Percentiles rank a stretch among this genome's conserved stretches.
These are phyloP conservation scores for Gilbertella persicaria DNA, from an alignment of 371 early-diverging fungal species.

Conservation along the genomic window DNA sequence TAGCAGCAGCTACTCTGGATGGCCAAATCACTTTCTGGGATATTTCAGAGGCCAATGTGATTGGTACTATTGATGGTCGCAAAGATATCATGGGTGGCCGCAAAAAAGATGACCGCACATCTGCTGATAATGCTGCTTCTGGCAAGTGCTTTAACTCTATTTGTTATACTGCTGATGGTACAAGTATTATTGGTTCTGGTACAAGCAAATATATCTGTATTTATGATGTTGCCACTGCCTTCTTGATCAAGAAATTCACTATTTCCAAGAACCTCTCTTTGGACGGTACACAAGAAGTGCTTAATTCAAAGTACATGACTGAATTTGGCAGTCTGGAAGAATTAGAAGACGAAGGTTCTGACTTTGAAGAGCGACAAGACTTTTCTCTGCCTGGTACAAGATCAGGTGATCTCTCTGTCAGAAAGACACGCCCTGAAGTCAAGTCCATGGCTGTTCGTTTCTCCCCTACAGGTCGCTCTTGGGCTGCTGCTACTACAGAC, in stretches of 20 bases:
- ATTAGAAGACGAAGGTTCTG: constrained; percentile 74
- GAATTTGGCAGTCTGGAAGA: constrained; percentile 87
- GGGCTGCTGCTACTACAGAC: constrained; percentile 97
- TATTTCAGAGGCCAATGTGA: constrained; percentile 64
- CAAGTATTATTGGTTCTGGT: constrained; percentile 90
- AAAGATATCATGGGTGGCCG: constrained; percentile 93
- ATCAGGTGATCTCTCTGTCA: constrained; percentile 80
- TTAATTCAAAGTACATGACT: constrained; percentile 92
- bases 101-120: constrained; percentile 68
- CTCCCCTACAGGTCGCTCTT: constrained; percentile 91
- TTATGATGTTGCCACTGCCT: constrained; percentile 78
- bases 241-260: constrained; percentile 88
- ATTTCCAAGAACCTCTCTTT: constrained; percentile 89
- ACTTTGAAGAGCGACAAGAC: constrained; percentile 84
- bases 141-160: constrained; percentile 91
- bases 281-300: constrained; percentile 88
- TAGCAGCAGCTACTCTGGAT: constrained; percentile 88
- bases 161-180: constrained; percentile 94
- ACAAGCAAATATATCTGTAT: constrained; percentile 94
- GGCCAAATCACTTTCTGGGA: constrained; percentile 96
- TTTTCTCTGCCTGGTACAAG: constrained; percentile 85
- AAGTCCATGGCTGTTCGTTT: constrained; percentile 86
- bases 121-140: constrained; percentile 83
- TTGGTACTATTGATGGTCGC: constrained; percentile 85
- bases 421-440: constrained; percentile 77